These are phyloP conservation scores for Perkinsus marinus DNA, from an alignment of 169 alveolate species.

Conservation along the genomic window DNA sequence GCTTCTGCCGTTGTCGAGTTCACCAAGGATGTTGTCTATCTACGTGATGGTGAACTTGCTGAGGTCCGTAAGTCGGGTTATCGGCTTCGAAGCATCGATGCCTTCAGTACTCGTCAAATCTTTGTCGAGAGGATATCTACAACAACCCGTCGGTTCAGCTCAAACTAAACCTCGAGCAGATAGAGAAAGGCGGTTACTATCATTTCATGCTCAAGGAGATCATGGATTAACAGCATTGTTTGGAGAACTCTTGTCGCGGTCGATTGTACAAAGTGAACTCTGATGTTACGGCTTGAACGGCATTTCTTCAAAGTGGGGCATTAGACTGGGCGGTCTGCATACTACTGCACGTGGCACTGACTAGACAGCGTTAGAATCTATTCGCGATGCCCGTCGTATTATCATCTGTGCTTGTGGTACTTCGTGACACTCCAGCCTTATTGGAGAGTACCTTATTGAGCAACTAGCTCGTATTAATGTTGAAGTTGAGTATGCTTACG, in stretches of 20 bases:
- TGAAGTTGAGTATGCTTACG: constrained; percentile 31
- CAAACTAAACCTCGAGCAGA: not conserved
- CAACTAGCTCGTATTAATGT: constrained; percentile 15
- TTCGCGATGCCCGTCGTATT: constrained; percentile 8
- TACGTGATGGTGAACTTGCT: not conserved
- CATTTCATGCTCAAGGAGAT: constrained; percentile 8
- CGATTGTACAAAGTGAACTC: not conserved
- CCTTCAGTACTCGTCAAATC: not conserved
- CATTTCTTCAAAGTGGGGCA: not conserved
- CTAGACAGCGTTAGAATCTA: not conserved
- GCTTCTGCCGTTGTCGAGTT: constrained; percentile 5
- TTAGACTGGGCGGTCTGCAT: not conserved
- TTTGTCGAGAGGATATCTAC: not conserved
- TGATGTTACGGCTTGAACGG: not conserved
- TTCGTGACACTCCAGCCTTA: constrained; percentile 40
- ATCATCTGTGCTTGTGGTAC: constrained; percentile 26
- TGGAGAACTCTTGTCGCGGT: constrained; percentile 14
- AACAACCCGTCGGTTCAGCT: not conserved
- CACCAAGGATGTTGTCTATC: not conserved
- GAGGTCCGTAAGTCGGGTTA: not conserved
- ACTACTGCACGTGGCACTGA: not conserved
- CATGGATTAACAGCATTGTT: constrained; percentile 10
- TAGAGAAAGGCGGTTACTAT: constrained; percentile 4
- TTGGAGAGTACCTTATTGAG: constrained; percentile 23
- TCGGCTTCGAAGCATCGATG: not conserved